These are phyloP conservation scores for Gremmenia infestans DNA, from an alignment of 2,329 filamentous ascomycete genomes.

Conservation along the genomic window DNA sequence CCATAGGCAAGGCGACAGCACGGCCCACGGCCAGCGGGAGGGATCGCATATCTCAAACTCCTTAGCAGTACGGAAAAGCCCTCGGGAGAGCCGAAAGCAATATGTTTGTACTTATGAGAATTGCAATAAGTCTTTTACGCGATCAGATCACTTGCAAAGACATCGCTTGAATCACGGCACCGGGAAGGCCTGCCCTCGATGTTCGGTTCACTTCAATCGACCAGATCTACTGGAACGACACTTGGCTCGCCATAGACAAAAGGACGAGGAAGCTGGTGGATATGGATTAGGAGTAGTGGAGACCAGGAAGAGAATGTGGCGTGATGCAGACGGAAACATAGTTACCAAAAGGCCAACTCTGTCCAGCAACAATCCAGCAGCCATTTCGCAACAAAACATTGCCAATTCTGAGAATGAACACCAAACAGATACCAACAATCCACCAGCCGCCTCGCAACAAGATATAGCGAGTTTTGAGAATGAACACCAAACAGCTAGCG, in stretches of 20 bases:
- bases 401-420: not conserved
- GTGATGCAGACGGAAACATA: constrained; percentile 47
- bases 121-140: constrained; percentile 50
- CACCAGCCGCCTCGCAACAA: not conserved
- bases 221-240: constrained; percentile 57
- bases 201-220: constrained; percentile 56
- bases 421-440: not conserved
- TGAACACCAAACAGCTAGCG: not conserved
- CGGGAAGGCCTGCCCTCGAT: constrained; percentile 52
- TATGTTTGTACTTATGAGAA: constrained; percentile 39
- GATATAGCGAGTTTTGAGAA: not conserved
- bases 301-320: constrained; percentile 52
- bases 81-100: constrained; percentile 17
- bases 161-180: constrained; percentile 53
- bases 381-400: not conserved
- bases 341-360: constrained; percentile 39
- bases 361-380: constrained; percentile 1
- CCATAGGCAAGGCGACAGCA: not conserved
- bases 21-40: not conserved
- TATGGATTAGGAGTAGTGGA: constrained; percentile 46
- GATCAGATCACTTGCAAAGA: constrained; percentile 53
- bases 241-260: constrained; percentile 48
- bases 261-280: constrained; percentile 50
- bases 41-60: not conserved
- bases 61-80: not conserved